These are phyloP conservation scores for Talaromyces nanjingensis DNA, from an alignment of 495 filamentous ascomycete species.

Conservation along the genomic window DNA sequence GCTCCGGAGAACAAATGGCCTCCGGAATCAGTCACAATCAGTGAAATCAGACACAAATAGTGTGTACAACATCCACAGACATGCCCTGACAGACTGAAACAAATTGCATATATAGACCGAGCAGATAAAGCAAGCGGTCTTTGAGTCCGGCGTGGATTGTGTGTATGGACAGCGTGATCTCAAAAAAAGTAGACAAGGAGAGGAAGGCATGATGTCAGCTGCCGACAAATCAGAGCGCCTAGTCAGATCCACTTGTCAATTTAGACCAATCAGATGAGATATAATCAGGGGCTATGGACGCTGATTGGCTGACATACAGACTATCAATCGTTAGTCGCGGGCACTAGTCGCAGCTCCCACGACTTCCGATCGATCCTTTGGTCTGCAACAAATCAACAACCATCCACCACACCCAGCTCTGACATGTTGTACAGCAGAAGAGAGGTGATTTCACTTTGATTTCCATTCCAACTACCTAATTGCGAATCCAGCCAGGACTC, in stretches of 20 bases:
- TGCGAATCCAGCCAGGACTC: not conserved
- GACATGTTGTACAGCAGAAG: not conserved
- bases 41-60: not conserved
- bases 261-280: not conserved
- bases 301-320: not conserved
- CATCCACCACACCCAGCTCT: not conserved
- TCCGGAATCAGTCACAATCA: not conserved
- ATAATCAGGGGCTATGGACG: not conserved
- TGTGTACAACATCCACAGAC: not conserved
- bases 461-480: not conserved
- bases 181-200: not conserved
- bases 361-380: not conserved
- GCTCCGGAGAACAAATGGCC: not conserved
- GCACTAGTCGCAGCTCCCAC: not conserved
- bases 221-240: not conserved
- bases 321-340: not conserved
- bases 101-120: not conserved
- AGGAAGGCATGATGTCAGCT: constrained; percentile 9
- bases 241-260: not conserved
- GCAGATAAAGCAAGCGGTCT: not conserved
- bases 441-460: not conserved
- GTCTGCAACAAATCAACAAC: not conserved
- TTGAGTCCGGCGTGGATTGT: not conserved
- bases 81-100: not conserved
- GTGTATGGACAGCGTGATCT: not conserved